These are phyloP conservation scores for Cutaneotrichosporon spelunceum DNA, from an alignment of 1,284 basidiomycete species.

Conservation along the genomic window DNA sequence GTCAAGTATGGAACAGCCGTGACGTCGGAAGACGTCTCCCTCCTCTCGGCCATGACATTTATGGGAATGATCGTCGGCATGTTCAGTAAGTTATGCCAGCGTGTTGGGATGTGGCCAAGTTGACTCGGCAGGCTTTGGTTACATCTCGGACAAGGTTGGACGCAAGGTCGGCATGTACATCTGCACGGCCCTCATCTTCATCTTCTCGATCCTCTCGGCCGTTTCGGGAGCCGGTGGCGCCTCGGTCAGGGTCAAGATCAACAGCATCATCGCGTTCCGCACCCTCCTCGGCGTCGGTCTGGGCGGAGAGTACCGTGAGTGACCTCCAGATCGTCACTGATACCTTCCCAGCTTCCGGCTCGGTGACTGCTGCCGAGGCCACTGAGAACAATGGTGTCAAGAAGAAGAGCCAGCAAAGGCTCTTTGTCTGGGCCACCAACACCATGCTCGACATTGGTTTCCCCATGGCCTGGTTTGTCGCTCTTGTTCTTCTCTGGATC, in stretches of 20 bases:
- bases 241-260: conserved; percentile 59
- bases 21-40: conserved; percentile 55
- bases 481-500: conserved; percentile 82
- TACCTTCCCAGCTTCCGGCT: conserved; percentile 64
- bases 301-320: conserved; percentile 73
- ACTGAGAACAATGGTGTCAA: conserved; percentile 69
- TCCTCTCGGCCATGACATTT: conserved; percentile 66
- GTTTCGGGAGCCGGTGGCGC: conserved; percentile 8
- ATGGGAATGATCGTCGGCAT: conserved; percentile 75
- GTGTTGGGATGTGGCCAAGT: too few species aligned
- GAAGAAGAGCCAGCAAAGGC: conserved; percentile 75
- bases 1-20: conserved; percentile 57
- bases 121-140: conserved; percentile 54
- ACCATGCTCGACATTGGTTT: conserved; percentile 87
- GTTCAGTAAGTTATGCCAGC: conserved; percentile 15
- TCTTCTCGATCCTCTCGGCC: conserved; percentile 77
- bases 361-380: conserved; percentile 86
- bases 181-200: conserved; percentile 67
- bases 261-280: conserved; percentile 76
- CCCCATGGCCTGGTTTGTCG: conserved; percentile 72
- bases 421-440: conserved; percentile 66
- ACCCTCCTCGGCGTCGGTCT: conserved; percentile 71
- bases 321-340: too few species aligned
- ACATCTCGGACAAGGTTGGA: conserved; percentile 72
- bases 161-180: conserved; percentile 17